Conservation (phyloP, 2,329 filamentous ascomycete species). For the Tolypocladium ovalisporum region DNA sequence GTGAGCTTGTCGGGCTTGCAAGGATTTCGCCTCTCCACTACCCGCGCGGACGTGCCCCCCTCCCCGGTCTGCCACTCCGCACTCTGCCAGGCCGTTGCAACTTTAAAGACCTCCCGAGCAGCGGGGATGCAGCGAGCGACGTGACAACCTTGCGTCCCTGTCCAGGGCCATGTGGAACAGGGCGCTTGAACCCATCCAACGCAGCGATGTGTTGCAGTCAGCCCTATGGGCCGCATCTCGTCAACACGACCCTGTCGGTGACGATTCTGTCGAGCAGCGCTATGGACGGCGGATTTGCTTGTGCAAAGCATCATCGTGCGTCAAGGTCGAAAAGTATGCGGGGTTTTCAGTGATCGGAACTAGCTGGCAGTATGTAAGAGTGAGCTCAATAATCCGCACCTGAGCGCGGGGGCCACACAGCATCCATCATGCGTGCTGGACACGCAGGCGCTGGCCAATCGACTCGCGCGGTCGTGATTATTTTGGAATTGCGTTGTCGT, state of each 20-base stretch:
- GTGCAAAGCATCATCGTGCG: too few relatives aligned
- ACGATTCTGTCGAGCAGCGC: neutral
- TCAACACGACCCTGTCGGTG: neutral
- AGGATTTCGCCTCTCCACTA: constrained; percentile 1
- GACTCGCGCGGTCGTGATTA: neutral
- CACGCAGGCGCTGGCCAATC: neutral
- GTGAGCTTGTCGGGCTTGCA: neutral
- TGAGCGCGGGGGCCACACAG: neutral
- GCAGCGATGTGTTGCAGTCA: neutral
- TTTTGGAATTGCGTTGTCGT: too few relatives aligned
- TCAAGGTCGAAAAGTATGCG: too few relatives aligned
- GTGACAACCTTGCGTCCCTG: neutral
- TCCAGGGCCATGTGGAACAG: constrained; percentile 1
- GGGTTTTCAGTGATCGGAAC: too few relatives aligned
- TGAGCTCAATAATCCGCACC: neutral
- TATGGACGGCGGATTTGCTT: neutral
- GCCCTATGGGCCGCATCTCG: neutral
- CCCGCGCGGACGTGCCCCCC: neutral
- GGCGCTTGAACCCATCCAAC: neutral
- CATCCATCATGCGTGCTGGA: neutral
- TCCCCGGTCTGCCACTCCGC: constrained; percentile 1
- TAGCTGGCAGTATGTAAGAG: too few relatives aligned
- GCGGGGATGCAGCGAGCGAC: constrained; percentile 1
- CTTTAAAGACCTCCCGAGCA: constrained; percentile 2
- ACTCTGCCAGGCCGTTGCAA: constrained; percentile 3